Evolutionary conservation across 306 rosid genomes (phyloP).

Genomic region (Geum urbanum): DNA sequence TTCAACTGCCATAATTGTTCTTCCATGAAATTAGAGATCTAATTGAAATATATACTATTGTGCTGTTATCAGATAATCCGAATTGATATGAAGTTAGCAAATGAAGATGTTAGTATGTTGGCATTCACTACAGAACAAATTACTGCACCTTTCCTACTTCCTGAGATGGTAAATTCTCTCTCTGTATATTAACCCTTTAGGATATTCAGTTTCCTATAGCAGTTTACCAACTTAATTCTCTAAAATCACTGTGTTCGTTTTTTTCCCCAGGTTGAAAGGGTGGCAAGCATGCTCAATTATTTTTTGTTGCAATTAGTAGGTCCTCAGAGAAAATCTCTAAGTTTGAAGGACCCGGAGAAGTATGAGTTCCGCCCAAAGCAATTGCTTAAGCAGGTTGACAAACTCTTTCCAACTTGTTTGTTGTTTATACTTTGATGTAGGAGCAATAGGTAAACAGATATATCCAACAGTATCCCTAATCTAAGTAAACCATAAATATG

Average conservation of each 20-base stretch:
- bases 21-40: conserved; percentile 26
- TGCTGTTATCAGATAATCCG: conserved; percentile 65
- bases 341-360: conserved; percentile 93
- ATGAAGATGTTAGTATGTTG: conserved; percentile 94
- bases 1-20: conserved; percentile 3
- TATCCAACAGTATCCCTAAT: no score
- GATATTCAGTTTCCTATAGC: not conserved
- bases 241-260: not conserved
- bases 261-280: conserved; percentile 78
- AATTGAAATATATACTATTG: conserved; percentile 18
- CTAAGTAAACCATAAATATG: no score
- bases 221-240: not conserved
- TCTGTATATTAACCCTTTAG: conserved; percentile 10
- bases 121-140: conserved; percentile 92
- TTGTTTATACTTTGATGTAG: no score
- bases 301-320: conserved; percentile 95
- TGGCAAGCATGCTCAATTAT: conserved; percentile 99
- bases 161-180: conserved; percentile 76
- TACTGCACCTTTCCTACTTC: conserved; percentile 91
- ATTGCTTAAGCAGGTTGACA: conserved; percentile 84
- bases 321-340: conserved; percentile 93
- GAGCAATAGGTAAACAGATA: no score
- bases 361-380: conserved; percentile 94
- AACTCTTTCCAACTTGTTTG: not conserved
- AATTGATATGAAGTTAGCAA: conserved; percentile 96